These are phyloP conservation scores for Alternaria dauci DNA, from an alignment of 2,329 filamentous ascomycete species.

Conservation along the genomic window DNA sequence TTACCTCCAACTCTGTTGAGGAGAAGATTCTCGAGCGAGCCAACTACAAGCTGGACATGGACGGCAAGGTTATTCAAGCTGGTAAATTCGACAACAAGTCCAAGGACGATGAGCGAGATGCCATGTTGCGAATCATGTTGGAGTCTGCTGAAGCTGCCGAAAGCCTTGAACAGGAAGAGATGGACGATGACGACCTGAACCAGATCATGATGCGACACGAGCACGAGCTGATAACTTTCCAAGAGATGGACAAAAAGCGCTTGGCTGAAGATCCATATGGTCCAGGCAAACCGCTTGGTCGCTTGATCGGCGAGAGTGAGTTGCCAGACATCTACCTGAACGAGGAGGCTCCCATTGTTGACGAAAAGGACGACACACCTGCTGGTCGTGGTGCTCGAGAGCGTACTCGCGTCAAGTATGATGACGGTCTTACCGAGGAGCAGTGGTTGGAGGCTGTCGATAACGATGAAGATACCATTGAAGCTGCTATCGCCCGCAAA, in stretches of 20 bases:
- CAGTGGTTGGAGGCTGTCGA: constrained; percentile 99
- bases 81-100: constrained; percentile 99
- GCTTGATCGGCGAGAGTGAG: constrained; percentile 86
- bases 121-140: constrained; percentile 90
- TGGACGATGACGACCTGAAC: constrained; percentile 98
- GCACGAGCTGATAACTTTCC: constrained; percentile 79
- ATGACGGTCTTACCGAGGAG: constrained; percentile 97
- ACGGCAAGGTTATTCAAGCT: constrained; percentile 98
- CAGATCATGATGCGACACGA: constrained; percentile 91
- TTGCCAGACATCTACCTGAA: constrained; percentile 92
- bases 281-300: constrained; percentile 71
- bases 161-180: constrained; percentile 87
- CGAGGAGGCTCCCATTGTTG: constrained; percentile 81
- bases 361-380: constrained; percentile 76
- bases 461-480: constrained; percentile 92
- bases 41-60: constrained; percentile 98
- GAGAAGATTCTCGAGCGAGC: constrained; percentile 98
- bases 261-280: constrained; percentile 74
- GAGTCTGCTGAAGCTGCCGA: constrained; percentile 77
- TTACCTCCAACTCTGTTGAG: constrained; percentile 96
- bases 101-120: constrained; percentile 96
- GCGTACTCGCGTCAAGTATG: constrained; percentile 91
- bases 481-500: constrained; percentile 90
- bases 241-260: constrained; percentile 82
- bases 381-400: constrained; percentile 92